A percentile compares a stretch with the other conserved stretches of the same genome.
phyloP scores from a whole-genome alignment of 148 eudicot species.

The Chenopodium album region DNA sequence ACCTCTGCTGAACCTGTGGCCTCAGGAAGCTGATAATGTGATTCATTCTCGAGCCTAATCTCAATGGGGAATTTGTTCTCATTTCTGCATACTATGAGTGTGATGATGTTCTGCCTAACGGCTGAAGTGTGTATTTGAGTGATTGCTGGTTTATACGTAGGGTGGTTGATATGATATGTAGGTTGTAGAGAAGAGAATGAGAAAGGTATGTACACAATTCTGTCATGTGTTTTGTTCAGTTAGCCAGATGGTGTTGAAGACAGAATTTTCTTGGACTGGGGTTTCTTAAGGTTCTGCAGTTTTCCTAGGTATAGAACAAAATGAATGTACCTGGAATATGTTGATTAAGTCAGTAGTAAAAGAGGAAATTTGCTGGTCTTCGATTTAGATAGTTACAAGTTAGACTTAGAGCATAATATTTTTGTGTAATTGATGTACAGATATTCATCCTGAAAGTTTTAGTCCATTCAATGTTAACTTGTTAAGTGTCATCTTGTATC shows the following conservation, averaged over 20 bases:
- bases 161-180: not conserved
- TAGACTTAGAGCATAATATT: constrained; percentile 14
- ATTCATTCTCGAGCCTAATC: not conserved
- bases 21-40: constrained; percentile 20
- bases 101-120: not conserved
- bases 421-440: constrained; percentile 24
- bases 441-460: constrained; percentile 19
- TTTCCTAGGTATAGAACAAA: constrained; percentile 6
- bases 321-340: constrained; percentile 16
- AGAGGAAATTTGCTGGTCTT: not conserved
- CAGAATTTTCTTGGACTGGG: not conserved
- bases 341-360: constrained; percentile 19
- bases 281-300: constrained; percentile 5
- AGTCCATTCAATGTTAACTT: not conserved
- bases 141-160: not conserved
- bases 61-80: not conserved
- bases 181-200: not conserved
- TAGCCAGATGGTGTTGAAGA: constrained; percentile 10
- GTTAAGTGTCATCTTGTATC: not conserved
- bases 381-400: constrained; percentile 21
- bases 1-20: constrained; percentile 22
- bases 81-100: not conserved
- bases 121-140: not conserved
- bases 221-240: constrained; percentile 1
- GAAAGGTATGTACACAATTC: not conserved